Percentiles rank a stretch among this genome's conserved stretches.
Evolutionary conservation across 257 asterid species (phyloP).

Genomic region (Agastache rugosa): DNA sequence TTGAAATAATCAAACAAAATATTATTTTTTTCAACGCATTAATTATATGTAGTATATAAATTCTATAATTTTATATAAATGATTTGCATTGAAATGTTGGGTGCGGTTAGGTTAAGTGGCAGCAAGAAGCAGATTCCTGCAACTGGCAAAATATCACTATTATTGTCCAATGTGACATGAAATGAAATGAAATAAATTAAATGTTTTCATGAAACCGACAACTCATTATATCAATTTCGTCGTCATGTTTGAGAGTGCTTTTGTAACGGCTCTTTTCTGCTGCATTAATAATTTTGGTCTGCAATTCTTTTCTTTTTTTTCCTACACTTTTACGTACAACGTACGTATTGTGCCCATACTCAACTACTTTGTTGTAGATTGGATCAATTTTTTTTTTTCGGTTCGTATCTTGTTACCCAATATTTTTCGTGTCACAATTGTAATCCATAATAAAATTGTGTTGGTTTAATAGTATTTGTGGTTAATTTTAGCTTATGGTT

Average conservation of each 20-base stretch:
- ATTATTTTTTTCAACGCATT: too few relatives aligned
- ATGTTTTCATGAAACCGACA: not conserved
- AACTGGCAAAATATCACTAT: not conserved
- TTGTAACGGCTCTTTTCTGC: conserved; percentile 11
- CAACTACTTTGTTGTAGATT: not conserved
- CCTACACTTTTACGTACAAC: not conserved
- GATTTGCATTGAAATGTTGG: not conserved
- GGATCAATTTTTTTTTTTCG: not conserved
- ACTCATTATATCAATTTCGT: conserved; percentile 3
- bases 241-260: not conserved
- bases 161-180: not conserved
- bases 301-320: not conserved
- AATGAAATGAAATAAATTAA: not conserved
- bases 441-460: too few relatives aligned
- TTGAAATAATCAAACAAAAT: too few relatives aligned
- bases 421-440: too few relatives aligned
- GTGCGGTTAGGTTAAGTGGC: not conserved
- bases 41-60: too few relatives aligned
- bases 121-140: not conserved
- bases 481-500: too few relatives aligned
- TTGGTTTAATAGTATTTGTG: too few relatives aligned
- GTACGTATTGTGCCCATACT: not conserved
- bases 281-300: not conserved
- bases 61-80: too few relatives aligned
- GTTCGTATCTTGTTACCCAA: too few relatives aligned